Evolutionary conservation across 2,329 filamentous ascomycete genomes (phyloP).

Genomic region (Arthrobotrys sinensis): DNA sequence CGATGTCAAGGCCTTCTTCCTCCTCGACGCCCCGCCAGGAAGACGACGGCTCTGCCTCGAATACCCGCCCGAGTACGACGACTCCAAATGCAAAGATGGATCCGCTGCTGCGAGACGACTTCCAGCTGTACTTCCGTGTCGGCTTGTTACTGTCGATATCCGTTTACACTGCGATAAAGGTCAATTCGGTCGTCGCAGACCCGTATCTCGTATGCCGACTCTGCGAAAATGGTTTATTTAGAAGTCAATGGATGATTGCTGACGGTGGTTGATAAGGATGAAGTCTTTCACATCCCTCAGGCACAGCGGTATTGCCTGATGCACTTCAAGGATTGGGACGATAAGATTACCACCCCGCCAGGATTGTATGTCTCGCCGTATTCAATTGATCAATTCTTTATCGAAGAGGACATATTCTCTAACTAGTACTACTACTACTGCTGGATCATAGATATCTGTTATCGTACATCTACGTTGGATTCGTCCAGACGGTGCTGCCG

Average conservation of each 20-base stretch:
- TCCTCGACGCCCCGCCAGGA: conserved; percentile 4
- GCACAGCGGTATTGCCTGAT: conserved; percentile 87
- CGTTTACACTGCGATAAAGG: conserved; percentile 61
- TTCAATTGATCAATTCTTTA: background rate
- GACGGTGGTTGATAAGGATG: conserved; percentile 74
- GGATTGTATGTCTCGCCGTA: conserved; percentile 75
- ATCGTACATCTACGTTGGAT: conserved; percentile 66
- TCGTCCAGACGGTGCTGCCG: conserved; percentile 64
- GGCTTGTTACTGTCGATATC: conserved; percentile 45
- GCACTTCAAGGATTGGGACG: conserved; percentile 85
- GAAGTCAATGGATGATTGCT: conserved; percentile 15
- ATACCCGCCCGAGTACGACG: background rate
- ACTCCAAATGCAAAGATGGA: conserved; percentile 42
- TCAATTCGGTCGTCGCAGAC: conserved; percentile 69
- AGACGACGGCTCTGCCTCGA: background rate
- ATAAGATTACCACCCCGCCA: conserved; percentile 96
- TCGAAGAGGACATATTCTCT: background rate
- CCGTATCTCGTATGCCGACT: conserved; percentile 71
- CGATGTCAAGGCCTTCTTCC: background rate
- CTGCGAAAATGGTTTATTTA: background rate
- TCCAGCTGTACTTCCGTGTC: conserved; percentile 47
- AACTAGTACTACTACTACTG: background rate
- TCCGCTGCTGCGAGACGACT: conserved; percentile 50
- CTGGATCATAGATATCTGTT: conserved; percentile 67
- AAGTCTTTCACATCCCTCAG: conserved; percentile 91